Base-by-base conservation (phyloP, 208 protist species). In the Crithidia sp. region DNA sequence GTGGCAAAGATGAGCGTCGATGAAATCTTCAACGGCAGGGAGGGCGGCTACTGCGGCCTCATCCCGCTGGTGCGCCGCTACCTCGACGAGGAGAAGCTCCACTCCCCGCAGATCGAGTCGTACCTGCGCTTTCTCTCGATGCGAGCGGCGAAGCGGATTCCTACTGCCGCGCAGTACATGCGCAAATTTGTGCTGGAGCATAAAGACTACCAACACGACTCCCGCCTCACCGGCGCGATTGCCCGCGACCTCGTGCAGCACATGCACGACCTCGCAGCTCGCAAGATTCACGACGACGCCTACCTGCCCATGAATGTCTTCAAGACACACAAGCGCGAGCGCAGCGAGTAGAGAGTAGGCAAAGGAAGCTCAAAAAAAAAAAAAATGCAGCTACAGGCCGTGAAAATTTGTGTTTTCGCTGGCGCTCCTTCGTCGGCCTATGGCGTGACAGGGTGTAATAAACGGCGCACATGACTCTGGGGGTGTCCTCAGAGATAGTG, bases 1-100 rank as follows among this genome's bases (percentile, higher is more conserved):
- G 89, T 79, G 39, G 79, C 86, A 56, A 77, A 96, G 70, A 91
- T 99, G 76, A 94, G 86, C 8, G 80, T 99, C 19, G 80, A 99
- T 74, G 96, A 99, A 62, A 98, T 99, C 39, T 96, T 99, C 68
- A 99, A 99, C 83, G 98, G 98, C 13, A 79, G 71, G 56, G 74
- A 88, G 43, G 87, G 79, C 28, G 77, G 76, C 58, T 99, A 97
- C 83, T 89, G 90, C 43, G 98, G 98, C 7, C 81, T 99, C 37
- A 88, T 99, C 53, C 93, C 97, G 13, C 75, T 99, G 49, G 89
- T 99, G 3, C 66, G 78, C 37, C 82, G 86, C 45, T 99, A 98
- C 81, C 53, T 99, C 13, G 72, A 90, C 16, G 84, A 91, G 2
- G 84, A 98, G 40, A 75, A 86, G 40, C 71, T 93, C 13, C 83